Percentiles rank a stretch among this genome's conserved stretches.
phyloP scores from a whole-genome alignment of 2,329 filamentous ascomycete genomes.

The Neofusicoccum parvum region DNA sequence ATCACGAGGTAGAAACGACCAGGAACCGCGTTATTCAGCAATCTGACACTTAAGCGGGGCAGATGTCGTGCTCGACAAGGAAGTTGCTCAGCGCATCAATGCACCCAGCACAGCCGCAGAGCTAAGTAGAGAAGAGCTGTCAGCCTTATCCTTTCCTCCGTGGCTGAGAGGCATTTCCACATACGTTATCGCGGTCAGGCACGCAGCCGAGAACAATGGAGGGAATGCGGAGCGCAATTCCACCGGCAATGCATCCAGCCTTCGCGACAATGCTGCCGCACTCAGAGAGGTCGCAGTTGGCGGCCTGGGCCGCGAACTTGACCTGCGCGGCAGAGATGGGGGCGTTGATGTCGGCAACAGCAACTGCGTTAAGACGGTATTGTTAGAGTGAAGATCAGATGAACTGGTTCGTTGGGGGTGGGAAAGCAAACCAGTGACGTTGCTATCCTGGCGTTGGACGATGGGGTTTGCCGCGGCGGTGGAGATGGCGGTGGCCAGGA shows the following conservation, averaged over 20 bases:
- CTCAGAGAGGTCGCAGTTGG: slow-evolving; percentile 74
- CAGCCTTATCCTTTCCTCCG: not conserved
- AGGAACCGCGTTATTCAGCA: too few relatives aligned
- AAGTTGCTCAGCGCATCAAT: not conserved
- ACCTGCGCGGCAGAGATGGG: not conserved
- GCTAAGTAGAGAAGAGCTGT: not conserved
- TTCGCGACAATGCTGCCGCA: slow-evolving; percentile 44
- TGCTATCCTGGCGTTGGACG: not conserved
- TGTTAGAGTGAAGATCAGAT: too few relatives aligned
- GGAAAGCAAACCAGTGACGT: not conserved
- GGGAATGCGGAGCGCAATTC: not conserved
- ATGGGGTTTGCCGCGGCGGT: not conserved
- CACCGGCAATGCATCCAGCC: not conserved
- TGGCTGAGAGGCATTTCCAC: not conserved
- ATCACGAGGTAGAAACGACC: too few relatives aligned
- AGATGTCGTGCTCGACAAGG: not conserved
- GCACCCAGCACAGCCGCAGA: not conserved
- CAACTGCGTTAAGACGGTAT: not conserved
- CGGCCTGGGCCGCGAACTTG: slow-evolving; percentile 72
- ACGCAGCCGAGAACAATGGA: not conserved
- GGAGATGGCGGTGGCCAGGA: not conserved
- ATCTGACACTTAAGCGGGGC: not conserved
- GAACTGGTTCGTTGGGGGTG: too few relatives aligned
- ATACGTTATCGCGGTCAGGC: not conserved
- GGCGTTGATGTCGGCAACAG: not conserved